Evolutionary conservation across 768 basidiomycete genomes (phyloP), one percentile per base, ranked within the genome.

Genomic region (Lactifluus volemus): DNA sequence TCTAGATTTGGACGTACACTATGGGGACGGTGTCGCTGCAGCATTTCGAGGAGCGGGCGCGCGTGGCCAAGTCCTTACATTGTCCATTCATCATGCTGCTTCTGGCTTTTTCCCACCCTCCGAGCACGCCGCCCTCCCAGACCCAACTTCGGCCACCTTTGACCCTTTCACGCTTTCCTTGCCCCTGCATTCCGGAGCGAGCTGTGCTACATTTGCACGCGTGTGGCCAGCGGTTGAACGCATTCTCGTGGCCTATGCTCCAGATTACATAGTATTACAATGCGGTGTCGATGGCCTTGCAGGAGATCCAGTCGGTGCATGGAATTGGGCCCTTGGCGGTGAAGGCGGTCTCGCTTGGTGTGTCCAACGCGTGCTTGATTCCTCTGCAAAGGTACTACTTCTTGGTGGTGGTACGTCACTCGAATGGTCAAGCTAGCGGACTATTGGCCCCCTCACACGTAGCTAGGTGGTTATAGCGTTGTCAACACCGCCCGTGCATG

Each of bases 1-100:
- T 73, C 78, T 98, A 52, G 95, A 98, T 69, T 74, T 98, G 9
- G 95, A 98, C 70, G 77, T 97, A 3, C 95, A 98, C 70, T 93
- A 91, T 67, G 89, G 88, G 4, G 93, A 97, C 68, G 92, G 83
- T 0, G 92, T 95, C 49, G 87, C 88, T 0, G 80, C 88, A 42
- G 90, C 92, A 0, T 90, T 92, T 69, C 72, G 61, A 78, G 59
- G 73, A 75, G 1, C 62, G 2, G 56, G 55, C 15, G 53, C 36
- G 15, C 57, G 73, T 78, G 1, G 67, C 67, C 74, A 68, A 53
- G 63, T 74, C 42, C 65, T 73, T 32, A 94, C 91, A 2, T 69
- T 97, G 52, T 95, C 92, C 21, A 77, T 96, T 30, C 95, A 98
- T 68, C 89, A 96, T 64, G 69, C 86, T 0, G 78, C 89, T 0